These are phyloP conservation scores for Aspergillus puulaauensis DNA, from an alignment of 2,329 filamentous ascomycete genomes.

Conservation along the genomic window DNA sequence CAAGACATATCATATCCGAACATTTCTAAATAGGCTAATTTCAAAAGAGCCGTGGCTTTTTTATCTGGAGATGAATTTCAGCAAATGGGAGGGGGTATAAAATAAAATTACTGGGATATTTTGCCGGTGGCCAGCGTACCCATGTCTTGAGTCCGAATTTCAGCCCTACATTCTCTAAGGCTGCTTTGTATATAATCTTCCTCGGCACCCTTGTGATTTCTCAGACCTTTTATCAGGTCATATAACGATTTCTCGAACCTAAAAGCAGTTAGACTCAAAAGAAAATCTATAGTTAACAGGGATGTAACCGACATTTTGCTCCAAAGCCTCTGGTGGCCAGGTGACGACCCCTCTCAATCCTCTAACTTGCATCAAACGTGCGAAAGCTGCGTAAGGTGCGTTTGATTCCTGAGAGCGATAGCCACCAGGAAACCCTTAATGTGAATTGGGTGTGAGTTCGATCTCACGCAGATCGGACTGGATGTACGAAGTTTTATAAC, in stretches of 20 bases:
- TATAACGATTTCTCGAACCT: slow-evolving; percentile 99
- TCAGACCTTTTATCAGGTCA: slow-evolving; percentile 94
- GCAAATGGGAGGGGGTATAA: background rate
- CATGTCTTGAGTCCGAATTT: slow-evolving; percentile 93
- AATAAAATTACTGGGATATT: no score
- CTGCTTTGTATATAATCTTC: slow-evolving; percentile 92
- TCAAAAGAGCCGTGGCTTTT: slow-evolving; percentile 93
- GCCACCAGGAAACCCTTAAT: no score
- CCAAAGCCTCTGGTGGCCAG: no score
- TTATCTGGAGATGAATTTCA: slow-evolving; percentile 60
- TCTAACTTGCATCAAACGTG: no score
- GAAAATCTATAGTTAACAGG: background rate
- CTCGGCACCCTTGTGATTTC: slow-evolving; percentile 93
- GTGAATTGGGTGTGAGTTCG: no score
- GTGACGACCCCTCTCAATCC: no score
- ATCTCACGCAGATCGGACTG: no score
- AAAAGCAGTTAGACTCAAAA: background rate
- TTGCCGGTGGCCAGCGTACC: slow-evolving; percentile 49
- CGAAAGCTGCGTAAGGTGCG: no score
- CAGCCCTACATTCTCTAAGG: slow-evolving; percentile 90
- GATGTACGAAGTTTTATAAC: no score
- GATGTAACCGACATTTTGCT: slow-evolving; percentile 15
- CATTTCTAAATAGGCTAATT: slow-evolving; percentile 98
- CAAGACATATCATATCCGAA: slow-evolving; percentile 99
- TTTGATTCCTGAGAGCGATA: no score